These are phyloP conservation scores for Suillus lakei DNA, from an alignment of 768 basidiomycete genomes.

Conservation along the genomic window DNA sequence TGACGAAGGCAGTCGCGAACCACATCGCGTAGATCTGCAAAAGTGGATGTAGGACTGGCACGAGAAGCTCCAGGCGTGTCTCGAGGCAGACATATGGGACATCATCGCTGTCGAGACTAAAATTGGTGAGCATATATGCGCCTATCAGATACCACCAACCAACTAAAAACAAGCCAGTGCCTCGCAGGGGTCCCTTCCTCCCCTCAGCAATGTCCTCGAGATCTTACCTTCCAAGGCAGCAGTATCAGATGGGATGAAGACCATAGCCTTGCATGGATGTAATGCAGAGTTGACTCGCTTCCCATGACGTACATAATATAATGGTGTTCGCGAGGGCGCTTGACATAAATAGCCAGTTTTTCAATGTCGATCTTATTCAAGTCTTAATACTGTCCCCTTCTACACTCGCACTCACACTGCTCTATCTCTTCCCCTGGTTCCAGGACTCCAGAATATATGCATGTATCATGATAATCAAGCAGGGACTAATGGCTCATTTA, in stretches of 20 bases:
- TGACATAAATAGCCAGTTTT: too few species aligned
- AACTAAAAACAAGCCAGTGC: slow-evolving; percentile 9
- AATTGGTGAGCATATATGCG: slow-evolving; percentile 20
- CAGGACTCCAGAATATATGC: neutral
- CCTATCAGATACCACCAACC: neutral
- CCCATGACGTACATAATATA: too few species aligned
- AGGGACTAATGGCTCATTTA: neutral
- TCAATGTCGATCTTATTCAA: too few species aligned
- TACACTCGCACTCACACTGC: neutral
- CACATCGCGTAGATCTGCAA: slow-evolving; percentile 55
- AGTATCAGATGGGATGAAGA: slow-evolving; percentile 92
- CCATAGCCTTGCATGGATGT: slow-evolving; percentile 32
- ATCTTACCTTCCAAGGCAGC: slow-evolving; percentile 75
- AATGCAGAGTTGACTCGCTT: too few species aligned
- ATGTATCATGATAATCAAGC: neutral
- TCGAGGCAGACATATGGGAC: slow-evolving; percentile 52
- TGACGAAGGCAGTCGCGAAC: neutral
- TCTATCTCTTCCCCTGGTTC: neutral
- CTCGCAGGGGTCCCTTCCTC: slow-evolving; percentile 70
- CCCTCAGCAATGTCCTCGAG: slow-evolving; percentile 85
- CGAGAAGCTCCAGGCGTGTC: slow-evolving; percentile 49
- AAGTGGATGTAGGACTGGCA: slow-evolving; percentile 44
- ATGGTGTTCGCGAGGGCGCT: too few species aligned
- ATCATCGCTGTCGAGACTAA: slow-evolving; percentile 45
- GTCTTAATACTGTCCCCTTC: neutral